Evolutionary conservation across 768 basidiomycete genomes (phyloP), one percentile per base, ranked within the genome.

Genomic region (Lentinula lateritia): DNA sequence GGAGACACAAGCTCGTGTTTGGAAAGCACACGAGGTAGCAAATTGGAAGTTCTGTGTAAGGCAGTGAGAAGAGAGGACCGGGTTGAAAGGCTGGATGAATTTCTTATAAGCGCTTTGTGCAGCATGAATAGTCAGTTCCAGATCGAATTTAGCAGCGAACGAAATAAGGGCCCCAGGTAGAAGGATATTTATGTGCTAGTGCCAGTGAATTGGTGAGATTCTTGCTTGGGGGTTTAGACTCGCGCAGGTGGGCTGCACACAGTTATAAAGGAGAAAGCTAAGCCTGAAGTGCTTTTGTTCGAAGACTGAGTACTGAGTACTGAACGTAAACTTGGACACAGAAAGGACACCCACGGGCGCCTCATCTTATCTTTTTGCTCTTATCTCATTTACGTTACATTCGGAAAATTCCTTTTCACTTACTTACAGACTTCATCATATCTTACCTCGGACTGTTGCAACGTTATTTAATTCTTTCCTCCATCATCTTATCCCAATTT

Each of bases 21-120:
- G 66, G 75, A 69, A 41, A 83, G 74, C 16, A 78, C 71, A 35
- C 76, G 76, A 41, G 81, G 83, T 7, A 87, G 61, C 2, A 87
- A 65, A 5, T 75, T 70, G 7, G 71, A 70, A 0, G 78, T 78
- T 69, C 80, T 83, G 67, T 85, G 80, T 38, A 86, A 70, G 10
- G 85, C 65, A 6, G 77, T 80, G 54, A 83, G 73, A 23, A 56
- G 55, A 38, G 39, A 20, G 23, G 38, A 6, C 20, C 20, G 6
- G 20, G 46, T 9, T 6, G 20, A 12, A 23, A 48, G 46, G 20
- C 46, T 48, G 46, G 16, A 18, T 48, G 9, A 48, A 23, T 48
- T 16, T 23, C 20, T 48, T 20, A 9, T 48, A 8, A 48, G 23
- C 8, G 20, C 20, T 10, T 48, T 48, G 20, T 8, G 20, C 8